These are phyloP conservation scores for Flaveria brownii DNA, from an alignment of 129 eudicot genomes.

Conservation along the genomic window DNA sequence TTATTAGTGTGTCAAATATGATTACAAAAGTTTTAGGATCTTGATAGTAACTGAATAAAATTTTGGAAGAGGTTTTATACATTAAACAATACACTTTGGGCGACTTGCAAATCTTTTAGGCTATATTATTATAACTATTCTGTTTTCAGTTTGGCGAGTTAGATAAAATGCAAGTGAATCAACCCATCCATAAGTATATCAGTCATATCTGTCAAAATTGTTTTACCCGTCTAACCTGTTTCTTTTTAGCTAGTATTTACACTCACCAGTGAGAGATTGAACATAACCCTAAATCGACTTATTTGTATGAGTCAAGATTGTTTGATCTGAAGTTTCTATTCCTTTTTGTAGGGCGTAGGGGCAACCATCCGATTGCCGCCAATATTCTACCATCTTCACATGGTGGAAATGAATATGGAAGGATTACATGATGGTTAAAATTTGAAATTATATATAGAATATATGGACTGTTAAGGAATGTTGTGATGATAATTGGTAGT, in stretches of 20 bases:
- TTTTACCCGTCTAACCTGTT: neutral
- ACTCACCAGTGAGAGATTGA: neutral
- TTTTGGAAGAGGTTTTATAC: neutral
- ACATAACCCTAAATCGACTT: neutral
- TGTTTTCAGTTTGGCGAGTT: neutral
- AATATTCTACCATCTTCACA: conserved; percentile 62
- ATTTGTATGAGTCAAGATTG: neutral
- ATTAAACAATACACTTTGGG: neutral
- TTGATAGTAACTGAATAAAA: neutral
- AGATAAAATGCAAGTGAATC: neutral
- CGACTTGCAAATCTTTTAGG: neutral
- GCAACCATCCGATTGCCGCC: conserved; percentile 59
- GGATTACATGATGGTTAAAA: conserved; percentile 47
- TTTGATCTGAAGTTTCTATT: conserved; percentile 14
- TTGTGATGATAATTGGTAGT: conserved; percentile 37
- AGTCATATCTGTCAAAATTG: neutral
- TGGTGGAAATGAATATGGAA: conserved; percentile 73
- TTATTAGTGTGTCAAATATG: neutral
- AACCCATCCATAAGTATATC: neutral
- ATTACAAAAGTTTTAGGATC: neutral
- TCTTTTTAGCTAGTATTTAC: neutral
- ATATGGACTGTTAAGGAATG: conserved; percentile 10
- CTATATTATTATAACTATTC: neutral
- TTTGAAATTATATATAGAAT: conserved; percentile 31
- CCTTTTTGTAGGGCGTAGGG: conserved; percentile 62